A percentile compares a stretch with the other conserved stretches of the same genome.
Evolutionary conservation across 805 yeast genomes (phyloP).

Genomic region (Candida incommunis): DNA sequence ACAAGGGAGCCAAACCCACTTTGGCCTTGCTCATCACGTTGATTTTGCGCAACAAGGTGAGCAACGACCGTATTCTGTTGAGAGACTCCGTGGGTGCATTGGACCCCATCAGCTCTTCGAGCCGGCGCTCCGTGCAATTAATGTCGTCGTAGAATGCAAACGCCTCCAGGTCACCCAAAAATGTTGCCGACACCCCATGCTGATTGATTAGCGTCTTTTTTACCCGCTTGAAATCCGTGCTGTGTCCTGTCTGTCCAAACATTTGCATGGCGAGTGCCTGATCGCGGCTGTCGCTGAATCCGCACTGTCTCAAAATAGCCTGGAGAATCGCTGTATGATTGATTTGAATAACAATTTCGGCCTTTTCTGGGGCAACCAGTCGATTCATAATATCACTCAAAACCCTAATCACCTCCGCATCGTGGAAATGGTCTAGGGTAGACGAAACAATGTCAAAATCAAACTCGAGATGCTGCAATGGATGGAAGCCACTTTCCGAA

Average conservation of each 20-base stretch:
- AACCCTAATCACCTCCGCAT: constrained; percentile 80
- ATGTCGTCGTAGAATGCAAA: constrained; percentile 68
- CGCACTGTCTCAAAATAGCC: constrained; percentile 66
- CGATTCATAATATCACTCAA: constrained; percentile 55
- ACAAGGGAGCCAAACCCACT: constrained; percentile 61
- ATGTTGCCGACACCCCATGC: constrained; percentile 65
- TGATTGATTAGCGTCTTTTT: constrained; percentile 43
- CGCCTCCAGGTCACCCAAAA: constrained; percentile 63
- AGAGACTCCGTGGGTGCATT: constrained; percentile 59
- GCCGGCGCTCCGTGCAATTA: constrained; percentile 43
- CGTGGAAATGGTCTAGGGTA: constrained; percentile 40
- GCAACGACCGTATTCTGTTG: constrained; percentile 44
- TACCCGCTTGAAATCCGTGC: constrained; percentile 48
- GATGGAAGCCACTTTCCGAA: constrained; percentile 50
- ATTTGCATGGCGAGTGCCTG: constrained; percentile 51
- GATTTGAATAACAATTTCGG: constrained; percentile 44
- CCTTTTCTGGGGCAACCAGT: constrained; percentile 52
- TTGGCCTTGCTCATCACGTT: constrained; percentile 38
- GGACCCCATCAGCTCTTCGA: constrained; percentile 61
- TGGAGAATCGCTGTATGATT: constrained; percentile 76
- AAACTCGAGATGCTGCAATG: constrained; percentile 63
- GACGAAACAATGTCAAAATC: constrained; percentile 67
- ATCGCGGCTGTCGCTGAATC: constrained; percentile 58
- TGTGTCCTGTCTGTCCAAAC: constrained; percentile 65
- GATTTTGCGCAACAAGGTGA: constrained; percentile 37